Percentiles rank a stretch among this genome's conserved stretches.
Evolutionary conservation across 1,284 basidiomycete species (phyloP).

Genomic region (Rugosomyces carneus): DNA sequence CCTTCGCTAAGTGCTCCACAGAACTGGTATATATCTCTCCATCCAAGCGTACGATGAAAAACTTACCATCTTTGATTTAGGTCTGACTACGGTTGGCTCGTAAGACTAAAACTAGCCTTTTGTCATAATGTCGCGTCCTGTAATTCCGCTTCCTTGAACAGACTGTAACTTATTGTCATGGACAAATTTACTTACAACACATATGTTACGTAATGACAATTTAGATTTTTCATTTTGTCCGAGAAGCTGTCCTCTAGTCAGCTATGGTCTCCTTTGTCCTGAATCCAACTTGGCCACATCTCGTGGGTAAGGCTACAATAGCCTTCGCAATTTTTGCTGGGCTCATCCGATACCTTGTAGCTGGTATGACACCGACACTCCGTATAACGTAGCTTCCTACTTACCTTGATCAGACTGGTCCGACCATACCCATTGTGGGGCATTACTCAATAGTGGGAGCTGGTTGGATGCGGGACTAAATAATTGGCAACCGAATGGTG

Average conservation of each 20-base stretch:
- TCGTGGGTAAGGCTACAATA: constrained; percentile 37
- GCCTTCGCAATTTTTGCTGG: constrained; percentile 38
- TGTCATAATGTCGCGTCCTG: too few relatives aligned
- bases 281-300: constrained; percentile 52
- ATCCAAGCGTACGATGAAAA: neutral
- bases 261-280: constrained; percentile 20
- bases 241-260: neutral
- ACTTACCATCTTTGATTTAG: constrained; percentile 1
- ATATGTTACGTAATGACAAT: constrained; percentile 3
- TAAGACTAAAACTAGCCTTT: neutral
- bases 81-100: constrained; percentile 8
- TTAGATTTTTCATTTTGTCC: neutral
- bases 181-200: too few relatives aligned
- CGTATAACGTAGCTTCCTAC: neutral
- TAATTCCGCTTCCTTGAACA: neutral
- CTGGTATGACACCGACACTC: constrained; percentile 34
- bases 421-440: constrained; percentile 69
- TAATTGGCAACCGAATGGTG: constrained; percentile 85
- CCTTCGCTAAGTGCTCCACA: constrained; percentile 15
- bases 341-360: constrained; percentile 33
- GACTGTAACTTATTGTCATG: neutral
- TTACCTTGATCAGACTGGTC: constrained; percentile 45
- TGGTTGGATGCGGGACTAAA: constrained; percentile 67
- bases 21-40: constrained; percentile 28
- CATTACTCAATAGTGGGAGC: constrained; percentile 64